phyloP scores from a whole-genome alignment of 2,329 filamentous ascomycete genomes.

The Fusarium sp. region DNA sequence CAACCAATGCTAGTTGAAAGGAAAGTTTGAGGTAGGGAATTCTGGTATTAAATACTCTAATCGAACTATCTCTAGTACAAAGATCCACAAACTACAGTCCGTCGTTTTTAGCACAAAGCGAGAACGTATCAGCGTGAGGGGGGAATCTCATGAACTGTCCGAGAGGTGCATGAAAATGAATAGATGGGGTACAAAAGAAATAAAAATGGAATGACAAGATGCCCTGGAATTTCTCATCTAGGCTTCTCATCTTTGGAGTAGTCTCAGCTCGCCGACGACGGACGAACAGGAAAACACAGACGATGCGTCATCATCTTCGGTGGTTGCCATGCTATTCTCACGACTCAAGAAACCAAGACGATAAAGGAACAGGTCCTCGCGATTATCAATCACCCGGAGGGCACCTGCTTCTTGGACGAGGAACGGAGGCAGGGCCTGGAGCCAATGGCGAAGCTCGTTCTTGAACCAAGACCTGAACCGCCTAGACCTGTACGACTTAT shows the following conservation, averaged over 20 bases:
- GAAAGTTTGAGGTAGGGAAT: background rate
- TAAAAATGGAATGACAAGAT: background rate
- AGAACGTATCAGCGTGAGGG: background rate
- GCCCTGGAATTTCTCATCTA: background rate
- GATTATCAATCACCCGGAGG: background rate
- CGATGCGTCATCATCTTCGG: background rate
- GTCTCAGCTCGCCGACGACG: background rate
- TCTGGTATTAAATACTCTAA: background rate
- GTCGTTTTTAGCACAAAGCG: background rate
- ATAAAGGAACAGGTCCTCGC: background rate
- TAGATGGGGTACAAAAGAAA: background rate
- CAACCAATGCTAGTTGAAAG: background rate
- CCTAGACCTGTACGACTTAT: background rate
- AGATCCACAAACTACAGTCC: background rate
- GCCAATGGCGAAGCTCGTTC: background rate
- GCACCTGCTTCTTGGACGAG: background rate
- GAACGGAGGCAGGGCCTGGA: background rate
- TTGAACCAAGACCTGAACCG: background rate
- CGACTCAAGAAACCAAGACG: background rate
- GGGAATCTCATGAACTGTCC: background rate
- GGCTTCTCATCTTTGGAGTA: background rate
- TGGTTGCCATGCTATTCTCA: background rate
- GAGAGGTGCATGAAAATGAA: background rate
- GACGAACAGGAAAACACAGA: background rate
- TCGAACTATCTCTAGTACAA: background rate